Evolutionary conservation across 2,329 filamentous ascomycete species (phyloP).

Genomic region (Xylariaceae sp.): DNA sequence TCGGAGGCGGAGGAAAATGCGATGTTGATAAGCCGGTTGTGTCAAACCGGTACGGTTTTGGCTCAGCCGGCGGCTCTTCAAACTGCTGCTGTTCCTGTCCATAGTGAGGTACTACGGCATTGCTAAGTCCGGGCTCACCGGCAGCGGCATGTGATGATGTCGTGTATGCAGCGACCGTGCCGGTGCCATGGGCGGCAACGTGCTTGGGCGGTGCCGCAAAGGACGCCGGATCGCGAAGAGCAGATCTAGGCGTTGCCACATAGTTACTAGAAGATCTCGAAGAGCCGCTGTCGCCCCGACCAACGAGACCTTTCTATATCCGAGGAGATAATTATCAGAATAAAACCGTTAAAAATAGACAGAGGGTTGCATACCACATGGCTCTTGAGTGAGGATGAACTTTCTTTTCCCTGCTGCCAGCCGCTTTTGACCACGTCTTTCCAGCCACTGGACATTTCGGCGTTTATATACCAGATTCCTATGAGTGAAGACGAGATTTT

Average conservation of each 20-base stretch:
- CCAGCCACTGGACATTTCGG: slow-evolving; percentile 39
- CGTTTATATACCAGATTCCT: background rate
- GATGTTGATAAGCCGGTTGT: slow-evolving; percentile 66
- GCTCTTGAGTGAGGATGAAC: slow-evolving; percentile 36
- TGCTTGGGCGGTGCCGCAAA: slow-evolving; percentile 80
- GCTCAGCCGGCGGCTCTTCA: slow-evolving; percentile 48
- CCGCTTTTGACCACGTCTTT: slow-evolving; percentile 47
- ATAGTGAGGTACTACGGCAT: slow-evolving; percentile 22
- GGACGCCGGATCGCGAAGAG: slow-evolving; percentile 67
- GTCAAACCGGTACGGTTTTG: slow-evolving; percentile 54
- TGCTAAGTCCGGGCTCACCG: slow-evolving; percentile 24
- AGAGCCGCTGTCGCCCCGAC: slow-evolving; percentile 33
- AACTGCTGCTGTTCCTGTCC: slow-evolving; percentile 30
- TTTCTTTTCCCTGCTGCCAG: slow-evolving; percentile 48
- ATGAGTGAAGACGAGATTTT: background rate
- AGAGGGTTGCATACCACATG: slow-evolving; percentile 39
- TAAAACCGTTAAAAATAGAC: too few relatives aligned
- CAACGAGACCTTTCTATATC: slow-evolving; percentile 42
- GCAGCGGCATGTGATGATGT: background rate
- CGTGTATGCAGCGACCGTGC: slow-evolving; percentile 6
- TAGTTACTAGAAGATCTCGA: slow-evolving; percentile 25
- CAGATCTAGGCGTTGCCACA: slow-evolving; percentile 56
- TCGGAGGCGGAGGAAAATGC: slow-evolving; percentile 66
- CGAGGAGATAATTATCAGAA: slow-evolving; percentile 8
- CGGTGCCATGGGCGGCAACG: slow-evolving; percentile 21